phyloP scores from a whole-genome alignment of 164 flowering plant species.

The Hamamelis virginiana region DNA sequence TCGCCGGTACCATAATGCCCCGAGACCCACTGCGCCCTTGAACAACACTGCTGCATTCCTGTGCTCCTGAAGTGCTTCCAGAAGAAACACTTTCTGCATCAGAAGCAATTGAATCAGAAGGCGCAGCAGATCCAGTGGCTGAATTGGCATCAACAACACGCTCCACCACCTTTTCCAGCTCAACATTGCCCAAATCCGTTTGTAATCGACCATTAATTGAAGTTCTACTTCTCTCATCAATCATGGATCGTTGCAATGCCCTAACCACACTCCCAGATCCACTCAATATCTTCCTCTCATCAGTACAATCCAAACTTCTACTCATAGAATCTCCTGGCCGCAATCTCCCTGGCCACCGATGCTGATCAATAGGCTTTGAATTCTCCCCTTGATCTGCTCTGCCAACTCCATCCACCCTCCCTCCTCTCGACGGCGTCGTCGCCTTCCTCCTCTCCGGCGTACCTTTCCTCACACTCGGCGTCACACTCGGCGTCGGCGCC shows the following conservation, averaged over 20 bases:
- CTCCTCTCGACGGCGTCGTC: conserved; percentile 26
- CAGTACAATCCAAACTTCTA: conserved; percentile 44
- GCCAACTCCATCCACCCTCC: conserved; percentile 1
- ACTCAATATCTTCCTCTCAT: conserved; percentile 26
- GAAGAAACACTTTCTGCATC: conserved; percentile 58
- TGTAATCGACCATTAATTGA: conserved; percentile 15
- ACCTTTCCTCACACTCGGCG: conserved; percentile 28
- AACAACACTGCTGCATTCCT: conserved; percentile 13
- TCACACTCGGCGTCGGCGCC: conserved; percentile 25
- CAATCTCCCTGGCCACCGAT: conserved; percentile 56
- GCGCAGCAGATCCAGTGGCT: conserved; percentile 14
- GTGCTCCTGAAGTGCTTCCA: conserved; percentile 32
- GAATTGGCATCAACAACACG: conserved; percentile 5
- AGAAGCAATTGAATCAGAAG: conserved; percentile 22
- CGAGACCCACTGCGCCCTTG: conserved; percentile 27
- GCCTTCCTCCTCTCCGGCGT: conserved; percentile 55
- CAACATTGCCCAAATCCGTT: conserved; percentile 16
- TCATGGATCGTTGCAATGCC: conserved; percentile 38
- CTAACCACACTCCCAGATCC: conserved; percentile 40
- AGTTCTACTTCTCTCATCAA: conserved; percentile 23
- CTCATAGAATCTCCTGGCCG: conserved; percentile 28
- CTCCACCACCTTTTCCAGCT: conserved; percentile 4
- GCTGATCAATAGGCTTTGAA: conserved; percentile 39
- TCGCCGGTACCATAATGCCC: conserved; percentile 42
- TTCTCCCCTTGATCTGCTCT: conserved; percentile 32